phyloP scores from a whole-genome alignment of 208 protist species.

The Leishmania amazonensis region DNA sequence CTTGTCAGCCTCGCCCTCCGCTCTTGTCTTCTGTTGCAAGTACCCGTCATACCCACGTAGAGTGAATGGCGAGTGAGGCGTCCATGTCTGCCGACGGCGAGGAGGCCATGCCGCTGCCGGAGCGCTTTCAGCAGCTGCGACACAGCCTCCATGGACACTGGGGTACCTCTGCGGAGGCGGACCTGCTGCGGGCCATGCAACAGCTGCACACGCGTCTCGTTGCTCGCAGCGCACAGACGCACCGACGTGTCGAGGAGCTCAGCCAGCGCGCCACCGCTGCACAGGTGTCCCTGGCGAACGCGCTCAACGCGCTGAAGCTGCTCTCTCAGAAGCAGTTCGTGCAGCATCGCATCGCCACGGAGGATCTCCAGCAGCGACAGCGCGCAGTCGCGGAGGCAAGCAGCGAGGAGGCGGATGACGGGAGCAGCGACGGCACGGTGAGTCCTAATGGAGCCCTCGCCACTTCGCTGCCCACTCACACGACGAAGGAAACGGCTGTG shows the following conservation, averaged over 20 bases:
- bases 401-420: constrained; percentile 18
- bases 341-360: constrained; percentile 69
- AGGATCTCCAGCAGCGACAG: constrained; percentile 30
- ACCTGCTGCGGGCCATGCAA: constrained; percentile 47
- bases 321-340: constrained; percentile 77
- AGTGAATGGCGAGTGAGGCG: neutral
- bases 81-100: constrained; percentile 9
- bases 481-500: constrained; percentile 10
- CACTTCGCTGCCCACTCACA: neutral
- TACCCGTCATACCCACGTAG: neutral
- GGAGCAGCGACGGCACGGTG: neutral
- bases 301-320: constrained; percentile 59
- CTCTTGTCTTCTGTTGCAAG: neutral
- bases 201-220: constrained; percentile 45
- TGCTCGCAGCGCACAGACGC: constrained; percentile 14
- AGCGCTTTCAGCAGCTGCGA: constrained; percentile 32
- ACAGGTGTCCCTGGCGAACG: constrained; percentile 49
- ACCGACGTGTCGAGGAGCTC: constrained; percentile 39
- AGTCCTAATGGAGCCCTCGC: neutral
- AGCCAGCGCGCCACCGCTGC: constrained; percentile 29
- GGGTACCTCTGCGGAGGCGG: constrained; percentile 47
- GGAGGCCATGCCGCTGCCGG: constrained; percentile 8
- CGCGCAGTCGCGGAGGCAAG: neutral
- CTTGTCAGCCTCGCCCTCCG: neutral
- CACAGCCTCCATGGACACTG: constrained; percentile 35